Conservation (phyloP, 106 monocot genomes). For the Dioscorea alata region DNA sequence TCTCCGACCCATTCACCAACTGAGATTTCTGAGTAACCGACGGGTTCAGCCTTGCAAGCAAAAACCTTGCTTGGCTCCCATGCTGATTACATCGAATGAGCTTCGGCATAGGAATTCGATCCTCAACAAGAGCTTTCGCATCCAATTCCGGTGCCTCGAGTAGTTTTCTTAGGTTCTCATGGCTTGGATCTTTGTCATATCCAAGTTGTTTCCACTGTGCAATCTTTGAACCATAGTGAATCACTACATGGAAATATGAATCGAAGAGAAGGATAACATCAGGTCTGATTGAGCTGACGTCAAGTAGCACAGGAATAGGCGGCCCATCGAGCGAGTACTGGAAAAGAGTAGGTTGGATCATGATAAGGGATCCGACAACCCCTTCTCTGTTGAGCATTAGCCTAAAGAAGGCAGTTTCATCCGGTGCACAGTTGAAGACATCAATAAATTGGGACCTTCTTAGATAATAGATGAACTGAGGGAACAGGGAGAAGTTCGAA, state of each 20-base stretch:
- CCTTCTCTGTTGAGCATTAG: slow-evolving; percentile 79
- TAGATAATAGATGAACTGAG: slow-evolving; percentile 91
- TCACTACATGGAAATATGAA: slow-evolving; percentile 83
- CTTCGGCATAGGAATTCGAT: slow-evolving; percentile 75
- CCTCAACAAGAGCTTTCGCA: slow-evolving; percentile 49
- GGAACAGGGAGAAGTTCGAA: slow-evolving; percentile 73
- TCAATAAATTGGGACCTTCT: slow-evolving; percentile 92
- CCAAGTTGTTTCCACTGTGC: slow-evolving; percentile 79
- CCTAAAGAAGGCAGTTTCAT: slow-evolving; percentile 87
- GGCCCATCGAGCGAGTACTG: slow-evolving; percentile 95
- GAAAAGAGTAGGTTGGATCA: slow-evolving; percentile 95
- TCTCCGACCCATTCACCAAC: slow-evolving; percentile 47
- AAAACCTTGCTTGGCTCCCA: slow-evolving; percentile 90
- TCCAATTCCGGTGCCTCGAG: slow-evolving; percentile 80
- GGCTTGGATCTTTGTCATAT: slow-evolving; percentile 58
- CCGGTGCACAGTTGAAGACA: slow-evolving; percentile 77
- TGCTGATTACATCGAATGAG: slow-evolving; percentile 86
- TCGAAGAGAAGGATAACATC: slow-evolving; percentile 88
- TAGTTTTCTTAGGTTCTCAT: slow-evolving; percentile 82
- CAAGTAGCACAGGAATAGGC: slow-evolving; percentile 78
- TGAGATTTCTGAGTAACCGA: slow-evolving; percentile 71
- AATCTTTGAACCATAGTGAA: slow-evolving; percentile 86
- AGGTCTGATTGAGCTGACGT: slow-evolving; percentile 68
- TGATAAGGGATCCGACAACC: slow-evolving; percentile 72
- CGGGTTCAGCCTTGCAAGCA: slow-evolving; percentile 84